Evolutionary conservation across 129 eudicot species (phyloP).

Genomic region (Daucus carota): DH1_v3.0 NC_030382.2:53740001-53740500

Average conservation of each 20-base stretch:
- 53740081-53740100: slow-evolving; percentile 91
- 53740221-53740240: slow-evolving; percentile 10
- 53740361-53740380: slow-evolving; percentile 78
- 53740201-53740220: slow-evolving; percentile 27
- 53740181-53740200: slow-evolving; percentile 63
- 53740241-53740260: slow-evolving; percentile 51
- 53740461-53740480: background rate
- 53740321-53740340: slow-evolving; percentile 59
- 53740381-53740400: slow-evolving; percentile 53
- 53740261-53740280: slow-evolving; percentile 91
- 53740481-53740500: slow-evolving; percentile 55
- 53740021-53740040: background rate
- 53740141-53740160: slow-evolving; percentile 55
- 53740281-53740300: slow-evolving; percentile 95
- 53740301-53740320: slow-evolving; percentile 87
- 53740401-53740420: slow-evolving; percentile 22
- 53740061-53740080: slow-evolving; percentile 88
- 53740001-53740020: background rate
- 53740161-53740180: slow-evolving; percentile 45
- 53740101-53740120: slow-evolving; percentile 76
- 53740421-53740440: background rate
- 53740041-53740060: slow-evolving; percentile 12
- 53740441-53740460: background rate
- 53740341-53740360: slow-evolving; percentile 77
- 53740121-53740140: slow-evolving; percentile 55